Conservation (phyloP, 768 basidiomycete species). For the Lentinula detonsa region DNA sequence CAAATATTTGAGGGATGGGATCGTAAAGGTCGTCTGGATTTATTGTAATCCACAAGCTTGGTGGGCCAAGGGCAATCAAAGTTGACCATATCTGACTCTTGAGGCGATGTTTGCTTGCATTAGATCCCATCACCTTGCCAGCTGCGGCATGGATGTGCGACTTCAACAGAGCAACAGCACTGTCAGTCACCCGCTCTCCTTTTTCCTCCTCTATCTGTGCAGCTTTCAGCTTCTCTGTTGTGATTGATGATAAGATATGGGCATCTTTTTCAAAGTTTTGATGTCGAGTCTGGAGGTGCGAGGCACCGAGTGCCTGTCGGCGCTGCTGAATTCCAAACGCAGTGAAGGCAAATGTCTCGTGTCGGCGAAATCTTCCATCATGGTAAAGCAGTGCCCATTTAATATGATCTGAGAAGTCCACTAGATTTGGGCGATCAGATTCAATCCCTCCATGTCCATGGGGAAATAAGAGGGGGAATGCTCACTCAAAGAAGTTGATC, state of each 20-base stretch:
- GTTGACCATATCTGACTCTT: too few relatives aligned
- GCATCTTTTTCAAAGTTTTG: slow-evolving; percentile 18
- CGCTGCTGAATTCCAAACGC: slow-evolving; percentile 25
- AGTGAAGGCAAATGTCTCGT: slow-evolving; percentile 26
- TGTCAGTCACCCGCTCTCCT: too few relatives aligned
- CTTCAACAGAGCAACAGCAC: too few relatives aligned
- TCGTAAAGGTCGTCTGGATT: too few relatives aligned
- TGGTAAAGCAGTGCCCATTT: slow-evolving; percentile 21
- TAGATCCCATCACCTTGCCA: too few relatives aligned
- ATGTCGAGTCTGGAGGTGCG: slow-evolving; percentile 25
- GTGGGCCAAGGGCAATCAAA: too few relatives aligned
- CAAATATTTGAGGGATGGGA: too few relatives aligned
- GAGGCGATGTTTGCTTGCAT: too few relatives aligned
- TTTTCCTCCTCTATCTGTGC: too few relatives aligned
- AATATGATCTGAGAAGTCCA: slow-evolving; percentile 19
- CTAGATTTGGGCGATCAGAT: background rate
- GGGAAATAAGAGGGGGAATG: slow-evolving; percentile 6
- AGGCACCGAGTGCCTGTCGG: slow-evolving; percentile 19
- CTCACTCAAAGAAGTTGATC: slow-evolving; percentile 12
- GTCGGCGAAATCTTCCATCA: slow-evolving; percentile 22
- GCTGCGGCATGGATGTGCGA: too few relatives aligned
- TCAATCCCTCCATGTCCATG: slow-evolving; percentile 6
- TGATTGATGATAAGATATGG: slow-evolving; percentile 17
- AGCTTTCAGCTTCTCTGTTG: slow-evolving; percentile 21
- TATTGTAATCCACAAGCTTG: too few relatives aligned